Base-by-base conservation (phyloP, 805 yeast genomes). In the Candida germanica region DNA sequence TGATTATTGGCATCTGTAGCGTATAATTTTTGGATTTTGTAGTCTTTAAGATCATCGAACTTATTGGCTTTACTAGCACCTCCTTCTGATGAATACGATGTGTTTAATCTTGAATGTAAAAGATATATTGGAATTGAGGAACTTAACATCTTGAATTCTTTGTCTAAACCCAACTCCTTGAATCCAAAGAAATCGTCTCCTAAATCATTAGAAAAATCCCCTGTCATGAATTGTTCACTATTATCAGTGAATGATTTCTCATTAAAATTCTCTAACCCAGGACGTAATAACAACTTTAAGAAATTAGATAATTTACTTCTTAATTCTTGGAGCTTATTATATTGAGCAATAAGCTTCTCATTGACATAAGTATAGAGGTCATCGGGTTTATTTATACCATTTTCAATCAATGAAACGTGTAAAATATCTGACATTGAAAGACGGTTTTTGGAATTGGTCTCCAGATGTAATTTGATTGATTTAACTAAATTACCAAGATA, bases 141-240 rank as follows among this genome's bases (percentile, higher is more conserved):
- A 19, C 89, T 83, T 33, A 88, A 61, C 54, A 91, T 66, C 8
- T 91, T 89, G 56, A 87, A 83, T 58, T 93, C 99, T 50, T 83
- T 86, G 51, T 91, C 98, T 35, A 93, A 65, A 0, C 98, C 98
- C 31, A 93, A 68, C 47, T 91, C 98, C 54, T 77, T 84, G 69
- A 93, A 94, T 0, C 99, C 99, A 64, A 94, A 94, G 72, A 89
- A 93, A 62, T 93, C 99, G 50, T 91, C 98, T 5, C 98, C 98
- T 25, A 93, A 65, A 42, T 89, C 96, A 49, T 77, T 83, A 1
- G 96, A 83, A 57, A 93, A 93, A 51, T 89, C 97, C 39, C 99
- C 99, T 20, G 93, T 84, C 46, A 91, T 62, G 55, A 89, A 93
- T 58, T 91, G 96, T 45, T 93, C 97, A 50, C 95, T 83, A 51